These are phyloP conservation scores for Ormosia emarginata DNA, from an alignment of 306 rosid genomes.

Conservation along the genomic window DNA sequence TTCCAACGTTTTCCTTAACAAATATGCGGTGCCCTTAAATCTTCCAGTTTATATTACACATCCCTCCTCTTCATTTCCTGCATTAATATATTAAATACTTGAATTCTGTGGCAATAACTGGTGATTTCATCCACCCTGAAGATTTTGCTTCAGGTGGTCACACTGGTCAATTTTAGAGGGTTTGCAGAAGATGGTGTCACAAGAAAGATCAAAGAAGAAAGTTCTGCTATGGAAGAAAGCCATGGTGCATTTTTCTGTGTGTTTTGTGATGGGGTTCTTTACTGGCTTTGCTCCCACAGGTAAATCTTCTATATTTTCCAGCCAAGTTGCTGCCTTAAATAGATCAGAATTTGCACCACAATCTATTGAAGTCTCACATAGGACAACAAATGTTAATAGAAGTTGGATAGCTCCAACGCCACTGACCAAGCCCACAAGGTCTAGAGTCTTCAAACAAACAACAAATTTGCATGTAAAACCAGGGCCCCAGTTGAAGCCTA, in stretches of 20 bases:
- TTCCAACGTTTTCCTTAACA: constrained; percentile 24
- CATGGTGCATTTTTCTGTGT: constrained; percentile 68
- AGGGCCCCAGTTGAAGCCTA: constrained; percentile 36
- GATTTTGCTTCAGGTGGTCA: constrained; percentile 2
- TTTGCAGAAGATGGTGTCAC: constrained; percentile 53
- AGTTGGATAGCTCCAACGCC: constrained; percentile 34
- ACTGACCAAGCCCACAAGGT: constrained; percentile 14
- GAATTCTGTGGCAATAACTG: constrained; percentile 5
- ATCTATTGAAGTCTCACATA: constrained; percentile 26
- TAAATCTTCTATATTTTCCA: constrained; percentile 40
- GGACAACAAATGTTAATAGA: constrained; percentile 19
- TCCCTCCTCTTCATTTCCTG: constrained; percentile 6
- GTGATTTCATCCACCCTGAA: constrained; percentile 14
- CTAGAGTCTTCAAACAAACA: constrained; percentile 9
- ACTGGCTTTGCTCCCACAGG: constrained; percentile 88
- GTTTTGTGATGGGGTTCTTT: constrained; percentile 87
- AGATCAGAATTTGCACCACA: constrained; percentile 38
- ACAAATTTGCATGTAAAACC: neutral
- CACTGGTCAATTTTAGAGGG: neutral
- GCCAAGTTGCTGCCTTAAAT: constrained; percentile 23
- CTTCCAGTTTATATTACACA: constrained; percentile 23
- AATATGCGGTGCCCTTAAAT: constrained; percentile 12
- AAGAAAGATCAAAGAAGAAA: constrained; percentile 80
- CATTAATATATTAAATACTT: too few species aligned
- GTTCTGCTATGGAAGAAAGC: constrained; percentile 82